phyloP scores from a whole-genome alignment of 768 basidiomycete species.

The Boletus reticuloceps region DNA sequence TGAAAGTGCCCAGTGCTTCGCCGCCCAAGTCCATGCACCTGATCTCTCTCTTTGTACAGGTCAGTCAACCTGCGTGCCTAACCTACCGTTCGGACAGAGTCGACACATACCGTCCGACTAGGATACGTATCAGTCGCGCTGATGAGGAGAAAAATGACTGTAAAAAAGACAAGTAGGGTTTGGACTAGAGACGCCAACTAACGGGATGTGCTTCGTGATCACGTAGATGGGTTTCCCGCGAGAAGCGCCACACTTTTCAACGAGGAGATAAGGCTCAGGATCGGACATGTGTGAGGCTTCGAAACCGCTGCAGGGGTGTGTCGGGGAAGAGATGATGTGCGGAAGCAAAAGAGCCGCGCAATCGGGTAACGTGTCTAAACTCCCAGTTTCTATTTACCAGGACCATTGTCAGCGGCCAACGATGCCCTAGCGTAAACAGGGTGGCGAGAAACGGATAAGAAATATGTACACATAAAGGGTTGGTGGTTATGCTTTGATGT shows the following conservation, averaged over 20 bases:
- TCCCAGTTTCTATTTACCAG: slow-evolving; percentile 28
- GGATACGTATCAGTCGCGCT: slow-evolving; percentile 34
- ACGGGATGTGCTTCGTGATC: slow-evolving; percentile 42
- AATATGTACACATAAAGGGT: slow-evolving; percentile 30
- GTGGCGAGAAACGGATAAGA: slow-evolving; percentile 29
- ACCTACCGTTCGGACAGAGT: background rate
- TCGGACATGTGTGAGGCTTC: slow-evolving; percentile 22
- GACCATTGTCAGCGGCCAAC: slow-evolving; percentile 24
- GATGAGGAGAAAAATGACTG: slow-evolving; percentile 4
- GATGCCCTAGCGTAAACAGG: slow-evolving; percentile 25
- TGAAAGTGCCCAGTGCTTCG: slow-evolving; percentile 41
- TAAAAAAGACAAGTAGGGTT: slow-evolving; percentile 14
- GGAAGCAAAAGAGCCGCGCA: slow-evolving; percentile 25
- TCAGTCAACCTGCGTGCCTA: slow-evolving; percentile 7
- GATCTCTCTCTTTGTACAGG: slow-evolving; percentile 36
- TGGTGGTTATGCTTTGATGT: slow-evolving; percentile 23
- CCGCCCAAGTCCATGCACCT: slow-evolving; percentile 42
- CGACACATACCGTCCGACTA: slow-evolving; percentile 31
- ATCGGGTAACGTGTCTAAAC: slow-evolving; percentile 26
- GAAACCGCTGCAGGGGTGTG: slow-evolving; percentile 8
- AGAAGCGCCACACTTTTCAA: slow-evolving; percentile 41
- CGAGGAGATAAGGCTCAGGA: slow-evolving; percentile 36
- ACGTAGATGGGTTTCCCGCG: slow-evolving; percentile 43
- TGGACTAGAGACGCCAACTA: slow-evolving; percentile 23
- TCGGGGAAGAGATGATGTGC: slow-evolving; percentile 21